Base-by-base conservation (phyloP, 306 rosid species). In the Vicia faba region DNA sequence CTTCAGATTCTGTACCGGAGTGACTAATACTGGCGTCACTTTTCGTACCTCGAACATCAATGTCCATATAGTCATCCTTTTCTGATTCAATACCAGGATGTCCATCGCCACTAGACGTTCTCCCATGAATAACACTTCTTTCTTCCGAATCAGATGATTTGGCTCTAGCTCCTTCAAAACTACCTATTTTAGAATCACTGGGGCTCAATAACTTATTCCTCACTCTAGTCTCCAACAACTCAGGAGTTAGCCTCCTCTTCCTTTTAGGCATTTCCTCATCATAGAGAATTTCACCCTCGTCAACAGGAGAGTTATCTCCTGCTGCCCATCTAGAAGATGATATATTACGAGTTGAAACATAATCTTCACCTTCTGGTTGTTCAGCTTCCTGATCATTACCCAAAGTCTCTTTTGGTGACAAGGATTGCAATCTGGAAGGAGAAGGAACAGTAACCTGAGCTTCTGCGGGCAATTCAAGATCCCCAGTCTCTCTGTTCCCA, bases 301-400 rank as follows among this genome's bases (percentile, higher is more conserved):
- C 96, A n/a, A 74, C 86, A 5, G 99, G 96, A 54, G 96, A 90
- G 68, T 66, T 82, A 76, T 85, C 87, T 55, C 92, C 96, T 54
- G 88, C 92, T 28, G 96, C 99, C 99, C 97, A 90, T 80, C 97
- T 84, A 14, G 99, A 95, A 77, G 99, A 95, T 0, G 95, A 95
- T 73, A 95, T 88, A 77, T 88, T 81, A 18, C 79, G 82, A 20
- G 92, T 82, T 0, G 99, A 91, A 33, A 82, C 85, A 73, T 81
- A 81, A 65, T 85, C 92, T 55, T 91, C 99, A 62, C 88, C 86
- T 40, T 84, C 89, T 28, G 46, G 68, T 53, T 81, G 85, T 61
- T 84, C 91, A 55, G 79, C 78, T 68, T 78, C 95, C 41, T 11
- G 75, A 68, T 70, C 78, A 58, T 70, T 64, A 53, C 68, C 73